Base-by-base conservation (phyloP, 2,329 filamentous ascomycete genomes). In the Cladosporium austrohemisphaericum region DNA sequence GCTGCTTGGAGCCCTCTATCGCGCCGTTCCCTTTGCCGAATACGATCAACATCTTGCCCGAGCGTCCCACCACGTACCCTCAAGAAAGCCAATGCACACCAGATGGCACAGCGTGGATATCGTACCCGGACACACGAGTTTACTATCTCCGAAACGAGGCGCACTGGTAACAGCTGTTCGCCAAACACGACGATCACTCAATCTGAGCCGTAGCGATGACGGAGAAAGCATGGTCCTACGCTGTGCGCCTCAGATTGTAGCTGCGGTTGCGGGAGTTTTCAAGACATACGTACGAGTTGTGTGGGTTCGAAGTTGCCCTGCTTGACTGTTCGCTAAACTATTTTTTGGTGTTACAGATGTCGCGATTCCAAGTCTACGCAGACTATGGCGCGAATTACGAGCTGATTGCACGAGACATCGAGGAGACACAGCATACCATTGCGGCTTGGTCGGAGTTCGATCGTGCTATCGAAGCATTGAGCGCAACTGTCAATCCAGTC, bases 321-420 rank as follows among this genome's bases (percentile, higher is more conserved):
- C 9, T 26, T 26, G 67, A 6, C 71, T 79, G 57, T 67, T 69
- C 43, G 71, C 71, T 57, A 54, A 81, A 72, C 53, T 11, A 10
- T 4, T 9, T 7, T 32, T 58, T 60, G 25, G 31, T 28, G 48
- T 9, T 16, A 51, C 55, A 95, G 88, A 84, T 94, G 71, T 79
- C 81, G 52, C 82, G 83, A 0, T 93, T 97, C 69, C 86, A 87
- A 63, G 76, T 85, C 41, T 98, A 98, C 64, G 87, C 95, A 69
- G 88, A 95, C 59, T 98, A 95, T 65, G 87, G 88, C 28, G 86
- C 86, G 44, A 92, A 92, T 63, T 95, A 93, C 67, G 88, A 94
- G 57, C 76, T 89, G 57, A 86, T 96, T 75, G 82, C 86, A 38
- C 83, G 86, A 55, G 88, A 95, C 55, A 72, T 94, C 28, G 80